These are phyloP conservation scores for Bidens hawaiensis DNA, from an alignment of 140 eudicot species.

Conservation along the genomic window DNA sequence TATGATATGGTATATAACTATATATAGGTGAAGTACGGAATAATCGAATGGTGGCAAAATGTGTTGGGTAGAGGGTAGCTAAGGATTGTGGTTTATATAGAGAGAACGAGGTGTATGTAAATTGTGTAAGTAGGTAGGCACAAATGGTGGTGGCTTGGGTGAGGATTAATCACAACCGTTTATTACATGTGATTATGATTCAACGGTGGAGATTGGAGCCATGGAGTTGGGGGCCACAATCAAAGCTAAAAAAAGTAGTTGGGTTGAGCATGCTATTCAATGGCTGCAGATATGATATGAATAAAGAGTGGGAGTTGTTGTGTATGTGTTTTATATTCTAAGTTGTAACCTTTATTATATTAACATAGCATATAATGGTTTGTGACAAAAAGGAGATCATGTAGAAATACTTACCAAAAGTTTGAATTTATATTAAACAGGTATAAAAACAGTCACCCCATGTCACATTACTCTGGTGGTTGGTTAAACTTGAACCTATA, in stretches of 20 bases:
- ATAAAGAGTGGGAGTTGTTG: constrained; percentile 46
- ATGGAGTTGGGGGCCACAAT: constrained; percentile 1
- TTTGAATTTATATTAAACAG: too few species aligned
- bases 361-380: not conserved
- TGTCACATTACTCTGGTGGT: too few species aligned
- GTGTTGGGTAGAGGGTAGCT: constrained; percentile 34
- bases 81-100: constrained; percentile 37
- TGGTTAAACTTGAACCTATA: too few species aligned
- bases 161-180: constrained; percentile 38
- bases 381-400: not conserved
- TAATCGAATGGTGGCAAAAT: constrained; percentile 12
- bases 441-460: too few species aligned
- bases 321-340: not conserved
- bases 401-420: too few species aligned
- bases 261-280: constrained; percentile 22
- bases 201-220: constrained; percentile 27
- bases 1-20: too few species aligned
- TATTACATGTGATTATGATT: not conserved
- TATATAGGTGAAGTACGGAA: constrained; percentile 7
- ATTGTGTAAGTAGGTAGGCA: constrained; percentile 21
- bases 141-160: constrained; percentile 47
- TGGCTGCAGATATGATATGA: constrained; percentile 38
- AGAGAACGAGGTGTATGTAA: constrained; percentile 17
- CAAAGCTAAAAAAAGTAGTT: constrained; percentile 32
- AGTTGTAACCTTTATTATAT: not conserved